phyloP scores from a whole-genome alignment of 2,329 filamentous ascomycete genomes.

The Penicillium sp. region DNA sequence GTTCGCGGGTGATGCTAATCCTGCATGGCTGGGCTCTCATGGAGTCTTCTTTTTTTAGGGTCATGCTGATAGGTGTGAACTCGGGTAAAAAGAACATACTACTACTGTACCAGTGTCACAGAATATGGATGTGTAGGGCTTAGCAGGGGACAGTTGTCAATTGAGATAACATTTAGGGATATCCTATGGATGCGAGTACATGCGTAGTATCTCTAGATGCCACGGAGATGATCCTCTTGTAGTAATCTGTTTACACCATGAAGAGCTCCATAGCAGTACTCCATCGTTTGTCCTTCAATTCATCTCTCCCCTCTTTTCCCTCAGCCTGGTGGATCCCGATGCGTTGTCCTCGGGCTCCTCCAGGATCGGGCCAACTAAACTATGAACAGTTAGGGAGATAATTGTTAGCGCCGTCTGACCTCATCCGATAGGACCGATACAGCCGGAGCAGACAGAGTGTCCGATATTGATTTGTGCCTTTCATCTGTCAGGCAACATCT shows the following conservation, averaged over 20 bases:
- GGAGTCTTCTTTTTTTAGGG: neutral
- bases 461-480: neutral
- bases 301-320: constrained; percentile 17
- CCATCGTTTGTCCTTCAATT: constrained; percentile 1
- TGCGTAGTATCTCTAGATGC: neutral
- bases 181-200: no score
- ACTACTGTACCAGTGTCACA: neutral
- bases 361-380: constrained; percentile 7
- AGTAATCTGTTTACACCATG: neutral
- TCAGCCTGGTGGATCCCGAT: constrained; percentile 11
- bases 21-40: neutral
- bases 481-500: neutral
- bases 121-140: neutral
- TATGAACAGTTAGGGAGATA: neutral
- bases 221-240: neutral
- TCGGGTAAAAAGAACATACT: neutral
- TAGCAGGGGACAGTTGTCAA: neutral
- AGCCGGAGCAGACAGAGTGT: neutral
- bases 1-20: neutral
- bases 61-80: neutral
- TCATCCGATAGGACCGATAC: neutral
- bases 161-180: neutral
- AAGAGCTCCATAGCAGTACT: neutral
- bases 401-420: constrained; percentile 5
- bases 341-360: constrained; percentile 11